phyloP scores from a whole-genome alignment of 148 eudicot species.

The Mesembryanthemum crystallinum region DNA sequence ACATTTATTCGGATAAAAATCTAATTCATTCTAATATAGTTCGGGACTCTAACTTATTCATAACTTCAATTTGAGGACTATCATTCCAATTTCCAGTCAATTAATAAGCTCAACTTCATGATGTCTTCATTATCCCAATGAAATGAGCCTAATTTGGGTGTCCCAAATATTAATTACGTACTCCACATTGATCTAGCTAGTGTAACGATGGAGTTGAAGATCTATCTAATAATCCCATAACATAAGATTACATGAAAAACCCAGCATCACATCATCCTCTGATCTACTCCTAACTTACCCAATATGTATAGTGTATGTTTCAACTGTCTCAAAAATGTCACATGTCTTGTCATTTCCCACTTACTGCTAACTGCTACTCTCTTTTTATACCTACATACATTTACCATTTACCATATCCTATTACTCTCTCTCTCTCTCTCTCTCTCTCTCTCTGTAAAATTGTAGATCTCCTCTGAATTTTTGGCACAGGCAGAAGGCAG shows the following conservation, averaged over 20 bases:
- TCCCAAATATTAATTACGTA: too few species aligned
- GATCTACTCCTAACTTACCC: background rate
- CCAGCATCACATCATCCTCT: conserved; percentile 14
- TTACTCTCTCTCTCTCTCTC: background rate
- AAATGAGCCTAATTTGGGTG: too few species aligned
- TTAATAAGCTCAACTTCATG: too few species aligned
- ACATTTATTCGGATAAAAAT: too few species aligned
- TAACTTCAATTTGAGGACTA: too few species aligned
- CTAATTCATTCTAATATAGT: too few species aligned
- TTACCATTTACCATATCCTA: background rate
- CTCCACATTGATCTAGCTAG: too few species aligned
- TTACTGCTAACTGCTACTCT: background rate
- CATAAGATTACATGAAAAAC: conserved; percentile 1
- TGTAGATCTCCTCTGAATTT: background rate
- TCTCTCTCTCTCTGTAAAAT: background rate
- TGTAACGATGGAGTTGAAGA: too few species aligned
- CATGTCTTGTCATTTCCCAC: conserved; percentile 32
- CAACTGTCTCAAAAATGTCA: conserved; percentile 9
- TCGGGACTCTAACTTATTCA: too few species aligned
- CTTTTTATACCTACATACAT: background rate
- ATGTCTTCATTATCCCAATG: too few species aligned
- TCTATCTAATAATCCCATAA: too few species aligned
- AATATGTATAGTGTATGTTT: background rate
- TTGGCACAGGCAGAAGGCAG: background rate
- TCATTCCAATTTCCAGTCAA: too few species aligned